phyloP scores from a whole-genome alignment of 495 filamentous ascomycete species.

The Penicillium goetzii region DNA sequence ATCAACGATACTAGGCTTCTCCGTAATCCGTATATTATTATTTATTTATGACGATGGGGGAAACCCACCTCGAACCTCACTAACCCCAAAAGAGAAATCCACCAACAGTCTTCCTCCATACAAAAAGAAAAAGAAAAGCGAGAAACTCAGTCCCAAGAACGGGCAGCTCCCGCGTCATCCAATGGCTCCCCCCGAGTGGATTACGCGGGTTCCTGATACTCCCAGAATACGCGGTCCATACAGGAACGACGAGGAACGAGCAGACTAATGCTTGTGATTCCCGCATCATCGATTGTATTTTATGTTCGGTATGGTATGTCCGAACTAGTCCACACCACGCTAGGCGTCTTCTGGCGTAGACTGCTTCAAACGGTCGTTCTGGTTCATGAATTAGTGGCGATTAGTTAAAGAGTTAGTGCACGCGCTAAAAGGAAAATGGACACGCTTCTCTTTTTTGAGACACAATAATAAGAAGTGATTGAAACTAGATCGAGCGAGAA shows the following conservation, averaged over 20 bases:
- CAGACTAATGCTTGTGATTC: background rate
- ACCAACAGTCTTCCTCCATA: slow-evolving; percentile 3
- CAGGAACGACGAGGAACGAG: background rate
- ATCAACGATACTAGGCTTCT: background rate
- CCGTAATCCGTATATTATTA: background rate
- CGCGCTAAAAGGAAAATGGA: slow-evolving; percentile 6
- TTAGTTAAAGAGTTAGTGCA: slow-evolving; percentile 1
- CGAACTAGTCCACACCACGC: background rate
- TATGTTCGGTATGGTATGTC: background rate
- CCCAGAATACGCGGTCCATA: slow-evolving; percentile 5
- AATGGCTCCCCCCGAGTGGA: slow-evolving; percentile 20
- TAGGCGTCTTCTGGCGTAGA: background rate
- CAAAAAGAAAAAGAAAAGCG: too few species aligned
- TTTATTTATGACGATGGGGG: background rate
- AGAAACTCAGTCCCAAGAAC: slow-evolving; percentile 17
- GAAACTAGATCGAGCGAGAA: background rate
- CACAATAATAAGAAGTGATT: background rate
- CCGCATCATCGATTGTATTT: background rate
- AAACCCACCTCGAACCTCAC: background rate
- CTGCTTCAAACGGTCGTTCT: slow-evolving; percentile 5
- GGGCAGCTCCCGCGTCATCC: slow-evolving; percentile 24
- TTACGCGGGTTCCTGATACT: slow-evolving; percentile 23
- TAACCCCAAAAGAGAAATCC: background rate
- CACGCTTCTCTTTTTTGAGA: background rate
- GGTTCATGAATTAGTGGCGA: slow-evolving; percentile 5